Evolutionary conservation across 78 protist genomes (phyloP), one percentile per base, ranked within the genome.

Genomic region (Dictyostelium intermedium): DNA sequence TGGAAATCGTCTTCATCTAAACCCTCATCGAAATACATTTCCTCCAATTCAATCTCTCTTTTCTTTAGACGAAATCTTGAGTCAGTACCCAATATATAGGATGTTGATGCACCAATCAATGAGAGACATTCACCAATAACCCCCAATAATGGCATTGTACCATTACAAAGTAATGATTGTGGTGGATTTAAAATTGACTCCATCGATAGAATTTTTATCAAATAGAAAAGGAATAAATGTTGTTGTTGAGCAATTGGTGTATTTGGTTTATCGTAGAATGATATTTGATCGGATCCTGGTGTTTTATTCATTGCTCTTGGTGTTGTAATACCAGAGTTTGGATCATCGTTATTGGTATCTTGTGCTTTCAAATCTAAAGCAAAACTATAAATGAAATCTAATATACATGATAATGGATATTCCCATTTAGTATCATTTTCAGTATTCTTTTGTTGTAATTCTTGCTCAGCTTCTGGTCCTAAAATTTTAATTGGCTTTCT

Each of bases 11-110:
- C 94, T 34, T 89, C 94, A 69, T 89, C 87, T n/a, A 89, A 80
- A 45, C 94, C 94, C 50, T 89, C 81, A 45, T 89, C 94, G 6
- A 79, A 69, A n/a, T 80, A 89, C 87, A 89, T 78, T 23, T 89
- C 94, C 8, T 89, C 94, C 73, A 89, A 80, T 69, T 89, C 94
- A 11, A 89, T 47, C 14, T 89, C 87, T 80, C 94, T 89, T 20
- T 81, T 56, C 45, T 89, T 89, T 23, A 23, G 35, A 20, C 94
- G 32, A n/a, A 69, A 89, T 78, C 94, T 60, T 69, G 69, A 72
- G 23, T 89, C 94, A 1, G 87, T 89, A 2, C 72, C 69, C 13
- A 89, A 69, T 5, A 89, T 63, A 70, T 89, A 89, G 1, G 45
- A 16, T 10, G 34, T 79, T 80, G 94, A 80, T 23, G 83, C 87